Evolutionary conservation across 176 grass and related monocot genomes (phyloP), one percentile per base, ranked within the genome.

Genomic region (Ampelocalamus luodianensis): DNA sequence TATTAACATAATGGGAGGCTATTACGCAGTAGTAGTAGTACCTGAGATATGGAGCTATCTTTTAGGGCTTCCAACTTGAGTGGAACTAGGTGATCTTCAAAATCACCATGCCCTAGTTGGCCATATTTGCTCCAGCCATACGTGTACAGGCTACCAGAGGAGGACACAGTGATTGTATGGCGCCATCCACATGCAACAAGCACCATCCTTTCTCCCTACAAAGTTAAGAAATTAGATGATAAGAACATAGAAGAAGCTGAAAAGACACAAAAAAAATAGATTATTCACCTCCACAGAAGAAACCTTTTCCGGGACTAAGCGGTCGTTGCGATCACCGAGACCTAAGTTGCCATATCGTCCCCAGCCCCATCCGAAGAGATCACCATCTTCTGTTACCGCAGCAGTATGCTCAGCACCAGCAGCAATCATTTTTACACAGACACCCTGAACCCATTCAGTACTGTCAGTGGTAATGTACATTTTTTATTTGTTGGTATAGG

Each of bases 121-220:
- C 93, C 93, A 88, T 95, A 95, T 85, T 95, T 95, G 82, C 93
- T 95, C 93, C 90, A 95, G 16, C 93, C 93, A 26, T 90, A 95
- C 6, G 93, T 92, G 68, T 92, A 95, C 68, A 95, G 74, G 44
- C 68, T 77, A 55, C 93, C 93, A 43, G 82, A 85, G 24, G 84
- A 79, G 7, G 85, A 90, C 1, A 92, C 85, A 16, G 74, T 63
- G 16, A 94, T 92, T 11, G 93, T 92, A 59, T 95, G 93, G 48
- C 93, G 88, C 93, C 93, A 95, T 54, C 93, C 93, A 77, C 93
- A 95, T 59, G 93, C 93, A 65, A 92, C 87, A 69, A 92, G 81
- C 49, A 72, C 82, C 88, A 86, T 92, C 54, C 92, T 90, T 81
- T 88, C 77, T 54, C 88, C 88, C 93, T 95, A 49, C 2, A 74